These are phyloP conservation scores for Beta corolliflora DNA, from an alignment of 179 eudicot species.

Conservation along the genomic window DNA sequence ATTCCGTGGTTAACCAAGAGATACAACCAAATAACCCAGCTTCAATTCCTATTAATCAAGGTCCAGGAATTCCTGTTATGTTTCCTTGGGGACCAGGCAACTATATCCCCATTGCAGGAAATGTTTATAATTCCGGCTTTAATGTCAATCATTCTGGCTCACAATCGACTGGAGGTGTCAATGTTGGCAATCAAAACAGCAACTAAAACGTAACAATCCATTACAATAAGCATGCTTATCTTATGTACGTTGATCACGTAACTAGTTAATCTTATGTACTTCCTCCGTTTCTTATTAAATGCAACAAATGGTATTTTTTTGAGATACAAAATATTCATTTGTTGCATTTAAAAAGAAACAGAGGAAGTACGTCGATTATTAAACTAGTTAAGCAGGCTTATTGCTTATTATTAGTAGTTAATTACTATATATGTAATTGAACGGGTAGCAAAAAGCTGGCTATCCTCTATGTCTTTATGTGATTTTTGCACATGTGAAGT, in stretches of 20 bases:
- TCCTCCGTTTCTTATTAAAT: too few species aligned
- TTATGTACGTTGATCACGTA: neutral
- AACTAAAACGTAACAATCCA: neutral
- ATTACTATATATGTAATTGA: neutral
- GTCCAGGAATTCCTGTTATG: neutral
- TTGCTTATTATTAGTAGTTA: neutral
- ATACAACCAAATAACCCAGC: neutral
- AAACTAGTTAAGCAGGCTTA: neutral
- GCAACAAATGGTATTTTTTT: too few species aligned
- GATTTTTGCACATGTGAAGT: neutral
- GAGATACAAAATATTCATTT: too few species aligned
- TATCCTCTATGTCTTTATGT: neutral
- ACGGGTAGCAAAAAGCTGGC: neutral
- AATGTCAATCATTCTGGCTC: conserved; percentile 24
- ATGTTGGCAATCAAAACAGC: conserved; percentile 7
- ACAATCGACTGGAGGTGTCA: conserved; percentile 22
- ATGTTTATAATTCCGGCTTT: conserved; percentile 29
- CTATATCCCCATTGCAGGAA: conserved; percentile 21
- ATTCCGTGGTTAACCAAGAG: neutral
- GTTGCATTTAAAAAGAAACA: too few species aligned
- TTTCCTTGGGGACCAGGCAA: conserved; percentile 21
- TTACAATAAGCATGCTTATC: neutral
- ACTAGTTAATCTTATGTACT: neutral
- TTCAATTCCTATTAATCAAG: neutral
- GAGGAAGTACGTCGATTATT: neutral